phyloP scores from a whole-genome alignment of 805 yeast genomes.

The Sugiyamaella floridensis region DNA sequence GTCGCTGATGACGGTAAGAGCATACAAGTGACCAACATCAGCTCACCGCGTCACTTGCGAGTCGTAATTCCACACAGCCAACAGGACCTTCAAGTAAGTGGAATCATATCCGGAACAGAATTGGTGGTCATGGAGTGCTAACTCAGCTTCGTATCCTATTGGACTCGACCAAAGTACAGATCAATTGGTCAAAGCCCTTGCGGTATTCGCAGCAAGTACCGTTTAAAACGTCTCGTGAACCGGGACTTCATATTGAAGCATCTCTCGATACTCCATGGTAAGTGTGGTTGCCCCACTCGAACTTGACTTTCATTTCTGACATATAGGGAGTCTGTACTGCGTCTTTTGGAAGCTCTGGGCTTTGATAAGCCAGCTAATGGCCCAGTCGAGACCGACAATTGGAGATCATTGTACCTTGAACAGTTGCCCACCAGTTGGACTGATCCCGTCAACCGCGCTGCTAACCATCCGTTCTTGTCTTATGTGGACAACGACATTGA shows the following conservation, averaged over 20 bases:
- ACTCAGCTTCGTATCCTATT: neutral
- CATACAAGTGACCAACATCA: neutral
- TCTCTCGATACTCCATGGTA: conserved; percentile 21
- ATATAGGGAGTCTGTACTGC: neutral
- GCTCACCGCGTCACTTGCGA: conserved; percentile 16
- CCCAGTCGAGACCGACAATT: conserved; percentile 16
- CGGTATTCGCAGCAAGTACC: conserved; percentile 19
- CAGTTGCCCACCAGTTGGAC: neutral
- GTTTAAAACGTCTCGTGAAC: conserved; percentile 22
- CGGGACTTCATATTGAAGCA: conserved; percentile 25
- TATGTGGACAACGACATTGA: conserved; percentile 6
- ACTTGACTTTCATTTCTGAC: neutral
- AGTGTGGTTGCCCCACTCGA: conserved; percentile 2
- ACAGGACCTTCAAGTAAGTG: conserved; percentile 2
- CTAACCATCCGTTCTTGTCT: neutral
- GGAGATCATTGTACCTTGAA: conserved; percentile 12
- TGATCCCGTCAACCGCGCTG: neutral
- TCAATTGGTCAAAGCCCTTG: conserved; percentile 13
- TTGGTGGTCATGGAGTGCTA: neutral
- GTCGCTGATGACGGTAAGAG: conserved; percentile 4
- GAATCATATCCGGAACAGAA: neutral
- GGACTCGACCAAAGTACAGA: conserved; percentile 9
- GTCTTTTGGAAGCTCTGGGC: neutral
- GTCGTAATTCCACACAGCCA: conserved; percentile 13
- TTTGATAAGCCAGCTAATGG: neutral